Conservation (phyloP, 202 grass and related monocot species). For the Brachypodium distachyon region DNA sequence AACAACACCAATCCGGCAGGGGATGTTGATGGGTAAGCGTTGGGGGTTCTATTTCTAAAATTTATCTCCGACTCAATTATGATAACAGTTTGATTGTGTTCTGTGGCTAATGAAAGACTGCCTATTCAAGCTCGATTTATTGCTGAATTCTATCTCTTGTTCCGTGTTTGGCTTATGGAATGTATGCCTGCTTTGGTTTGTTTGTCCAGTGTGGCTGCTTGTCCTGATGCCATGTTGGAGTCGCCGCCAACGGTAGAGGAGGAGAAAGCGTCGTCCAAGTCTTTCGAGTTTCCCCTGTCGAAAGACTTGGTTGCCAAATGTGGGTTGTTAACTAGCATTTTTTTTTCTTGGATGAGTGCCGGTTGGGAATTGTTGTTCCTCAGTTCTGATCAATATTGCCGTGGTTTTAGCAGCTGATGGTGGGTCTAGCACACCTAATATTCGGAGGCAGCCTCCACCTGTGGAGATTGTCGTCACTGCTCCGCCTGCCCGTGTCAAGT, state of each 20-base stretch:
- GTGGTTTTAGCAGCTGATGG: slow-evolving; percentile 18
- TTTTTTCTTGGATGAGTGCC: background rate
- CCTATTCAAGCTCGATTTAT: background rate
- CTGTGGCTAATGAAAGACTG: slow-evolving; percentile 18
- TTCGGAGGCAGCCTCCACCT: slow-evolving; percentile 18
- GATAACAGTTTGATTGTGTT: background rate
- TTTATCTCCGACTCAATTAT: background rate
- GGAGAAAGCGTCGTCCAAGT: slow-evolving; percentile 10
- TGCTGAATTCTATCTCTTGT: background rate
- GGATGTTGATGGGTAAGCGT: slow-evolving; percentile 1
- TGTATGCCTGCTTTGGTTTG: background rate
- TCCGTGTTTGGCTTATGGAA: background rate
- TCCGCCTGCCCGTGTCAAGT: background rate
- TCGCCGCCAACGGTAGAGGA: background rate
- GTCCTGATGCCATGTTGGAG: background rate
- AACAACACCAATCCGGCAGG: background rate
- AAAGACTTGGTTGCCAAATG: slow-evolving; percentile 15
- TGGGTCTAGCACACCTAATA: slow-evolving; percentile 38
- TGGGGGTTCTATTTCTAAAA: background rate
- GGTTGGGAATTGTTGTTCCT: background rate
- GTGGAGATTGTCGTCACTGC: background rate
- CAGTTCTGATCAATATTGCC: background rate
- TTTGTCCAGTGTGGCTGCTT: slow-evolving; percentile 7
- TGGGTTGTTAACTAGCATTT: slow-evolving; percentile 17
- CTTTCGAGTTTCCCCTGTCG: slow-evolving; percentile 33